Percentiles rank a stretch among this genome's conserved stretches.
Conservation (phyloP, 495 filamentous ascomycete genomes). For the Bathelium albidoporum region DNA sequence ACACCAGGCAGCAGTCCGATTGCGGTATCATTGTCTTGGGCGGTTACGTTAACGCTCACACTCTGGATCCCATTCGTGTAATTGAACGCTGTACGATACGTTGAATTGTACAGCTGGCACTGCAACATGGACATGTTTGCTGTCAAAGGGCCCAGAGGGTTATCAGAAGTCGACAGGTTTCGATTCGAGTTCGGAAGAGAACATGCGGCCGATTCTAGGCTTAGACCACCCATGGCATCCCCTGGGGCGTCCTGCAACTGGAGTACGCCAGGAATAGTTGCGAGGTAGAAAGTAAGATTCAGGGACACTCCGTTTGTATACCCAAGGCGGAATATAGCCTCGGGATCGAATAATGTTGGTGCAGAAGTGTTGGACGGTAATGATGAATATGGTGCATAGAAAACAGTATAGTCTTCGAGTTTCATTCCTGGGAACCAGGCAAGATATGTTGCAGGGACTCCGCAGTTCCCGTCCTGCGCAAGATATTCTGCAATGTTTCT, state of each 20-base stretch:
- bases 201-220: not conserved
- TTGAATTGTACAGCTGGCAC: conserved; percentile 1
- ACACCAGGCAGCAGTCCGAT: not conserved
- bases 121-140: not conserved
- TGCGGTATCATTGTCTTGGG: not conserved
- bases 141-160: not conserved
- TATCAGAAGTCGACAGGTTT: not conserved
- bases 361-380: not conserved
- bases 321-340: not conserved
- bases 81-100: not conserved
- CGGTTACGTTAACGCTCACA: not conserved
- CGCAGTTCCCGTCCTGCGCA: not conserved
- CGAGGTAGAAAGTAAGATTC: not conserved
- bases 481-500: not conserved
- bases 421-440: not conserved
- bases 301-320: not conserved
- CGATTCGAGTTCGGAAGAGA: not conserved
- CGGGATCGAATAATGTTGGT: not conserved
- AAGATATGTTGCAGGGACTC: not conserved
- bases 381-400: not conserved
- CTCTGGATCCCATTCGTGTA: not conserved
- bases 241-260: not conserved
- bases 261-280: not conserved
- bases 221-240: not conserved
- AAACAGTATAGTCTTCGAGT: not conserved